These are phyloP conservation scores for Blastobotrys peoriensis DNA, from an alignment of 805 yeast genomes.

Conservation along the genomic window DNA sequence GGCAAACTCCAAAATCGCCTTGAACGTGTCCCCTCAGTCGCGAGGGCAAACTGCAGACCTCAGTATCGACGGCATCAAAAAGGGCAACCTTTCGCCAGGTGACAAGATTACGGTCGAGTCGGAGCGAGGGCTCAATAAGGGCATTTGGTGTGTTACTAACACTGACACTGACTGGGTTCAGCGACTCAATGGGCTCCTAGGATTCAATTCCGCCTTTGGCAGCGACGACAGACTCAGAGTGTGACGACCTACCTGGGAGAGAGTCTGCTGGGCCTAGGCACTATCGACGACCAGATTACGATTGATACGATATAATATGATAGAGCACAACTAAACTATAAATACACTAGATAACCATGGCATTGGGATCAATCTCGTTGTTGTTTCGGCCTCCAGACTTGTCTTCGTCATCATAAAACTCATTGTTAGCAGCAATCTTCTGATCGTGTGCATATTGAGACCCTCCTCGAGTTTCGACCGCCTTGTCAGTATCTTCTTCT, in stretches of 20 bases:
- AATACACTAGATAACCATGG: slow-evolving; percentile 13
- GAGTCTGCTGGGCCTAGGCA: too few species aligned
- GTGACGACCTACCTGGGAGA: too few species aligned
- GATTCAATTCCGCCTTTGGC: slow-evolving; percentile 81
- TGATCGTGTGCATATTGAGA: slow-evolving; percentile 79
- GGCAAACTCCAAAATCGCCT: slow-evolving; percentile 57
- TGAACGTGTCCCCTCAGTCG: slow-evolving; percentile 28
- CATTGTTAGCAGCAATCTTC: slow-evolving; percentile 63
- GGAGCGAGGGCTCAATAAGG: slow-evolving; percentile 32
- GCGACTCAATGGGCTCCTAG: slow-evolving; percentile 80
- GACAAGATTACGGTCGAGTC: slow-evolving; percentile 40
- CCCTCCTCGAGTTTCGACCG: slow-evolving; percentile 88
- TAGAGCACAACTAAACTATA: too few species aligned
- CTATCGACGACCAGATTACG: too few species aligned
- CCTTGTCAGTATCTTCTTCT: slow-evolving; percentile 73
- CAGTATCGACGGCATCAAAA: slow-evolving; percentile 80
- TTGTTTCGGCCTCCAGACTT: slow-evolving; percentile 32
- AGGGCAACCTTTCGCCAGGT: slow-evolving; percentile 59
- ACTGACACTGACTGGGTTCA: slow-evolving; percentile 86
- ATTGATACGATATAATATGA: too few species aligned
- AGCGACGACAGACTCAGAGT: not conserved
- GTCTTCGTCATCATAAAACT: slow-evolving; percentile 66
- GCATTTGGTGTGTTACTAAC: slow-evolving; percentile 84
- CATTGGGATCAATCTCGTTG: slow-evolving; percentile 14
- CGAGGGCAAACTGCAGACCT: slow-evolving; percentile 47